A percentile compares a stretch with the other conserved stretches of the same genome.
Evolutionary conservation across 805 yeast genomes (phyloP).

Genomic region (Monosporozyma solicola): DNA sequence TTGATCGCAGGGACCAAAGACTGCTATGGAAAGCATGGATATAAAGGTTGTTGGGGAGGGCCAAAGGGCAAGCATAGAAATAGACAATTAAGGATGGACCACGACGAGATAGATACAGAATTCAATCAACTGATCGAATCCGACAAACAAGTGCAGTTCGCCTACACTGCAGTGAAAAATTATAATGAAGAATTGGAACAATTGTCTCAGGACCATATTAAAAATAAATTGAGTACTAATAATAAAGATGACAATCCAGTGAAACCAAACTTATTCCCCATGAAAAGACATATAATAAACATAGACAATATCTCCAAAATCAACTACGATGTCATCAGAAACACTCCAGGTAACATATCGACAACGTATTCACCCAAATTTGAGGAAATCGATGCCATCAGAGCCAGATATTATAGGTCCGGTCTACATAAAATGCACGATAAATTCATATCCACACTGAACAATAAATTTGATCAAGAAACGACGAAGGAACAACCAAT

Average conservation of each 20-base stretch:
- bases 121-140: background rate
- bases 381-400: slow-evolving; percentile 17
- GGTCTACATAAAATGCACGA: slow-evolving; percentile 24
- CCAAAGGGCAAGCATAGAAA: background rate
- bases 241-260: background rate
- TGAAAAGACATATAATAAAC: slow-evolving; percentile 25
- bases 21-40: too few relatives aligned
- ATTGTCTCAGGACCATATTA: background rate
- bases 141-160: slow-evolving; percentile 13
- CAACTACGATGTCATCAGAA: slow-evolving; percentile 29
- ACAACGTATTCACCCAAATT: slow-evolving; percentile 1
- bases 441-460: slow-evolving; percentile 7
- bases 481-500: background rate
- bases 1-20: too few relatives aligned
- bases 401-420: slow-evolving; percentile 22
- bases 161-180: slow-evolving; percentile 10
- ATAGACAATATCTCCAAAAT: slow-evolving; percentile 29
- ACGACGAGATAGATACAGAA: background rate
- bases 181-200: slow-evolving; percentile 6
- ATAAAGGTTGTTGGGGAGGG: too few relatives aligned
- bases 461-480: background rate
- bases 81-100: background rate
- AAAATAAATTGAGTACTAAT: background rate
- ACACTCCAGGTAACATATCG: slow-evolving; percentile 24
- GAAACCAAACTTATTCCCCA: background rate